Evolutionary conservation across 768 basidiomycete genomes (phyloP).

Genomic region (Goffeauzyma gilvescens): DNA sequence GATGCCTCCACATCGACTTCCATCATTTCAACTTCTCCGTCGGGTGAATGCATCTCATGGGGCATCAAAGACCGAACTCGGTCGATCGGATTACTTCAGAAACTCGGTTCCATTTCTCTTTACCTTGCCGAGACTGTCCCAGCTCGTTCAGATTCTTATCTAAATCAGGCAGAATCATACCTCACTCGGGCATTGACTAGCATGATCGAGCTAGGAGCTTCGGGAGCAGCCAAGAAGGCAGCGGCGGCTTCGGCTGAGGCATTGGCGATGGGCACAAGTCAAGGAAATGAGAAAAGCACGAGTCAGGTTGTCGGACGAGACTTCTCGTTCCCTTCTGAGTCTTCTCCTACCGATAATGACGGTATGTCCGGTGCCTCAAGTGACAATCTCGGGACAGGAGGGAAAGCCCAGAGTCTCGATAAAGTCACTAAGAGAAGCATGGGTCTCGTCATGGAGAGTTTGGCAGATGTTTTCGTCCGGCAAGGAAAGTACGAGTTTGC

Average conservation of each 20-base stretch:
- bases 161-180: slow-evolving; percentile 5
- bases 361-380: slow-evolving; percentile 6
- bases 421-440: slow-evolving; percentile 23
- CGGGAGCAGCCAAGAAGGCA: background rate
- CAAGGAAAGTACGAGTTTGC: slow-evolving; percentile 24
- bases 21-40: background rate
- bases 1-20: too few relatives aligned
- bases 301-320: slow-evolving; percentile 9
- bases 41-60: too few relatives aligned
- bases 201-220: slow-evolving; percentile 7
- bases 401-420: too few relatives aligned
- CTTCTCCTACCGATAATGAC: background rate
- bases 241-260: background rate
- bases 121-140: slow-evolving; percentile 7
- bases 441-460: slow-evolving; percentile 29
- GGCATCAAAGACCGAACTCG: slow-evolving; percentile 21
- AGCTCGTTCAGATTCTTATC: slow-evolving; percentile 1
- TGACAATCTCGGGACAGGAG: too few relatives aligned
- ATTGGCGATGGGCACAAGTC: too few relatives aligned
- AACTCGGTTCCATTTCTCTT: slow-evolving; percentile 24
- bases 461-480: slow-evolving; percentile 27
- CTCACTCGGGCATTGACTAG: slow-evolving; percentile 7
- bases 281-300: background rate
- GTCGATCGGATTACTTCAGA: slow-evolving; percentile 25
- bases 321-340: slow-evolving; percentile 6